phyloP scores from a whole-genome alignment of 495 filamentous ascomycete species.

The Staphylotrichum tortipilum region DNA sequence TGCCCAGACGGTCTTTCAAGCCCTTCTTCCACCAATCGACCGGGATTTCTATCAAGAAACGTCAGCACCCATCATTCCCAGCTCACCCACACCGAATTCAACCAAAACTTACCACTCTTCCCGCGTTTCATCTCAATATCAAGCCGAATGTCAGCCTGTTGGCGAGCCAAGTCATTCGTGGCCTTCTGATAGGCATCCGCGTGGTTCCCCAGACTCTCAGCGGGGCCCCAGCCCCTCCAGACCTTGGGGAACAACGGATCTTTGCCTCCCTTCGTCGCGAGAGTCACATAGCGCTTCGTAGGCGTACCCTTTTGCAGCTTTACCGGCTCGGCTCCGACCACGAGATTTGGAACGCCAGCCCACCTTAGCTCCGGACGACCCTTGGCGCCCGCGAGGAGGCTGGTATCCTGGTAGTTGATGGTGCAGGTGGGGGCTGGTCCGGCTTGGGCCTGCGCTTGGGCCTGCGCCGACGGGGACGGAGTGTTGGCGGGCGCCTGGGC shows the following conservation, averaged over 20 bases:
- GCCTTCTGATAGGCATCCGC: constrained; percentile 17
- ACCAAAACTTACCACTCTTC: background rate
- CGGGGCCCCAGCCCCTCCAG: constrained; percentile 18
- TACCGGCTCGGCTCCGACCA: constrained; percentile 14
- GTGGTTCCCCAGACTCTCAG: constrained; percentile 25
- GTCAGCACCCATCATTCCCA: background rate
- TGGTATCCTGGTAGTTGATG: constrained; percentile 13
- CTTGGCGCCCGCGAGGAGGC: constrained; percentile 7
- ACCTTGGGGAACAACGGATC: constrained; percentile 19
- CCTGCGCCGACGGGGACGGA: background rate
- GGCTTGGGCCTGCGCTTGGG: background rate
- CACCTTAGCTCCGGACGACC: constrained; percentile 3
- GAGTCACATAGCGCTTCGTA: constrained; percentile 23
- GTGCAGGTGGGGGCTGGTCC: background rate
- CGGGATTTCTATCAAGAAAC: constrained; percentile 11
- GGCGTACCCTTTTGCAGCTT: constrained; percentile 22
- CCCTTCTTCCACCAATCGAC: constrained; percentile 20
- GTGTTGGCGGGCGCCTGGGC: background rate
- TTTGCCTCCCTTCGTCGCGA: constrained; percentile 18
- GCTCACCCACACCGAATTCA: too few relatives aligned
- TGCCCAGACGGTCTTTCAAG: constrained; percentile 3
- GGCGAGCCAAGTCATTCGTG: constrained; percentile 14
- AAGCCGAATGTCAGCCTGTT: constrained; percentile 19
- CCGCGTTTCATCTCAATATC: constrained; percentile 20
- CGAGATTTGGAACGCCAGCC: constrained; percentile 20